A percentile compares a stretch with the other conserved stretches of the same genome.
phyloP scores from a whole-genome alignment of 306 rosid genomes.

The Casuarina cunninghamiana region DNA sequence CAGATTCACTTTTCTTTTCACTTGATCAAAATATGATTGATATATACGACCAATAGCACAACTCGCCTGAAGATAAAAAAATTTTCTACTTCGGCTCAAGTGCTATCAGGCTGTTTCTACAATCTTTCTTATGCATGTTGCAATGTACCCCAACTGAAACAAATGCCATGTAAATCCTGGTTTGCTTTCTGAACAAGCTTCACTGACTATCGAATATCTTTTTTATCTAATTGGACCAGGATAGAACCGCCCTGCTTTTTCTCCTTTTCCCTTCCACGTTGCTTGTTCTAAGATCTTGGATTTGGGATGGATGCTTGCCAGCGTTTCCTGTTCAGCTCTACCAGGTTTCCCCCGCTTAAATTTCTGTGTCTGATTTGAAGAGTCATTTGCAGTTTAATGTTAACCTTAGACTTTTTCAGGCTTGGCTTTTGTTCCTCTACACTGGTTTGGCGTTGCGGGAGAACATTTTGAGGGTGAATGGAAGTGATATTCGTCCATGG shows the following conservation, averaged over 20 bases:
- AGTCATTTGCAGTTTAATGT: slow-evolving; percentile 25
- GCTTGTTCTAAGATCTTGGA: slow-evolving; percentile 78
- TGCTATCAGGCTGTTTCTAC: background rate
- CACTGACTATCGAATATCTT: slow-evolving; percentile 18
- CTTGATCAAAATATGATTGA: background rate
- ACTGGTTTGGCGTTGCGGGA: slow-evolving; percentile 95
- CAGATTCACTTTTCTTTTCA: background rate
- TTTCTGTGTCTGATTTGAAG: background rate
- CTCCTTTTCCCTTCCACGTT: slow-evolving; percentile 77
- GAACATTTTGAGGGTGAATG: slow-evolving; percentile 88
- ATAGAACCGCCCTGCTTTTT: slow-evolving; percentile 88
- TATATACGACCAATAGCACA: background rate
- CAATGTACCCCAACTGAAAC: background rate
- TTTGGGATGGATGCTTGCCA: slow-evolving; percentile 98
- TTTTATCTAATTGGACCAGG: slow-evolving; percentile 58
- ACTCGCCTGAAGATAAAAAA: too few relatives aligned
- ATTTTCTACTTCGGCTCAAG: background rate
- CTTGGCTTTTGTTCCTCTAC: slow-evolving; percentile 95
- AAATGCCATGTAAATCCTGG: background rate
- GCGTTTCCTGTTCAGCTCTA: slow-evolving; percentile 93
- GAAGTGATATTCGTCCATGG: slow-evolving; percentile 99
- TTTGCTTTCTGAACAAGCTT: slow-evolving; percentile 11
- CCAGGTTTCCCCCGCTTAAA: slow-evolving; percentile 53
- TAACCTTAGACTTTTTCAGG: slow-evolving; percentile 49
- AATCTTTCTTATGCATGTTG: slow-evolving; percentile 5